Evolutionary conservation across 106 monocot genomes (phyloP).

Genomic region (Hemerocallis citrina): DNA sequence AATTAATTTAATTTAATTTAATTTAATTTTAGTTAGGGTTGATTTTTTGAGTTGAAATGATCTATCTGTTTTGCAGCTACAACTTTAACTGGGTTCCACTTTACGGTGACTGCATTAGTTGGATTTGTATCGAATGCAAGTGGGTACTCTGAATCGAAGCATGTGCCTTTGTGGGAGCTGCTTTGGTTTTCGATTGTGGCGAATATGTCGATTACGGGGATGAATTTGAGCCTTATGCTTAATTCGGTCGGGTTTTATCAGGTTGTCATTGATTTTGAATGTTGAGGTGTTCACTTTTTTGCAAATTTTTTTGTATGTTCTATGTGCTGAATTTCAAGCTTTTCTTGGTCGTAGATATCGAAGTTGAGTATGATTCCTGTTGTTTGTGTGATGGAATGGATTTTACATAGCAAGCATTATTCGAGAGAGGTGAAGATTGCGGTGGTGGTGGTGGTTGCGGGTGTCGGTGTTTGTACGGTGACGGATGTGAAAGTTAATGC

Average conservation of each 20-base stretch:
- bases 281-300: too few species aligned
- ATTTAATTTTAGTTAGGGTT: too few species aligned
- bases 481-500: slow-evolving; percentile 90
- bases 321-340: too few species aligned
- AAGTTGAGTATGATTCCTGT: slow-evolving; percentile 95
- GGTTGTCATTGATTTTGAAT: slow-evolving; percentile 23
- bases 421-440: slow-evolving; percentile 73
- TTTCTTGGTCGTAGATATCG: slow-evolving; percentile 79
- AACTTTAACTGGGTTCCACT: slow-evolving; percentile 85
- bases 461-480: slow-evolving; percentile 84
- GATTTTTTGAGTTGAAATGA: too few species aligned
- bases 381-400: slow-evolving; percentile 93
- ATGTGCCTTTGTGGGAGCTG: slow-evolving; percentile 94
- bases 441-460: slow-evolving; percentile 61
- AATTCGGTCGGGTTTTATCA: slow-evolving; percentile 97
- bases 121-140: slow-evolving; percentile 60
- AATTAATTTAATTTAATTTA: too few species aligned
- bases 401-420: slow-evolving; percentile 63
- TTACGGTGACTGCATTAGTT: slow-evolving; percentile 65
- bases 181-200: slow-evolving; percentile 88
- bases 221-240: slow-evolving; percentile 94
- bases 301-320: too few species aligned
- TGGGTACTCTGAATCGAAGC: slow-evolving; percentile 61
- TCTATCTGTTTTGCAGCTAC: too few species aligned
- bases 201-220: slow-evolving; percentile 83